These are phyloP conservation scores for Suillus tomentosus DNA, from an alignment of 768 basidiomycete genomes.

Conservation along the genomic window DNA sequence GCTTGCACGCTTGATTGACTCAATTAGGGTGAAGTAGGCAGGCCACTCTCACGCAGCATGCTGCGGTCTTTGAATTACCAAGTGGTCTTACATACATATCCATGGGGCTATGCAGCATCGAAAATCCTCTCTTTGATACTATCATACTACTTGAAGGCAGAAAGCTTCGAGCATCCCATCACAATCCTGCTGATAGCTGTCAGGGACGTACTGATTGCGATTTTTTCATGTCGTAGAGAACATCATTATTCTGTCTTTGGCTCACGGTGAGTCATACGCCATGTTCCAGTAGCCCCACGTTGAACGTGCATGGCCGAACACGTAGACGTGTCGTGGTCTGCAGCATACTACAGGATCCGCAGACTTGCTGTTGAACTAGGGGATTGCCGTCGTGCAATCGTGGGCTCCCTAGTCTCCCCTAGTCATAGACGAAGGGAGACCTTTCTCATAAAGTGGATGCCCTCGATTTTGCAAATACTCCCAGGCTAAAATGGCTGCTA, in stretches of 20 bases:
- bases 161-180: constrained; percentile 9
- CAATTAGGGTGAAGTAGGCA: constrained; percentile 15
- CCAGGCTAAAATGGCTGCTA: constrained; percentile 51
- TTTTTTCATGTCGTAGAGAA: constrained; percentile 40
- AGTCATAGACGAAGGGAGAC: background rate
- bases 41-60: constrained; percentile 14
- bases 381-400: constrained; percentile 34
- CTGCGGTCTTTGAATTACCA: constrained; percentile 4
- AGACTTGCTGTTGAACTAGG: constrained; percentile 48
- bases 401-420: constrained; percentile 32
- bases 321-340: constrained; percentile 61
- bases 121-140: background rate
- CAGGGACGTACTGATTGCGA: constrained; percentile 45
- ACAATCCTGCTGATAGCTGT: constrained; percentile 32
- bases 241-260: constrained; percentile 41
- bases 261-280: constrained; percentile 38
- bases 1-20: constrained; percentile 11
- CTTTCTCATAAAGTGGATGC: constrained; percentile 33
- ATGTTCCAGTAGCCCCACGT: constrained; percentile 16
- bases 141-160: background rate
- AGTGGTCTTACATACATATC: background rate
- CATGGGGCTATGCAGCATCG: background rate
- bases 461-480: constrained; percentile 42
- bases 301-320: constrained; percentile 23
- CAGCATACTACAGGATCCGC: constrained; percentile 53